These are phyloP conservation scores for Aspergillus viridinutans DNA, from an alignment of 2,329 filamentous ascomycete species.

Conservation along the genomic window DNA sequence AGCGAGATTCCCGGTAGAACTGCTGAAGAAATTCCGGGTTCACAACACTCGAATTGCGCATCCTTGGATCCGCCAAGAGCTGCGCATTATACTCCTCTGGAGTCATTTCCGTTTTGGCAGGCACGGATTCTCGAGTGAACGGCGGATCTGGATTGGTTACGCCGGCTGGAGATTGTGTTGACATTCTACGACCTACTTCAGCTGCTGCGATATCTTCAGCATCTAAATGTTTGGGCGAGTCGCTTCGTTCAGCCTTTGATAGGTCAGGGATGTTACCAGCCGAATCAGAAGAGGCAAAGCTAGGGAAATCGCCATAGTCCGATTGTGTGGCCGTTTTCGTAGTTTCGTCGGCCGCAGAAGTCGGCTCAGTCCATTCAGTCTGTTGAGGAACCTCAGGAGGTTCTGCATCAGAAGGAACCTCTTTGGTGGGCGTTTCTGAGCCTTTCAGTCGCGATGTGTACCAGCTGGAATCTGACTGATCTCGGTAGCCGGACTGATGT, in stretches of 20 bases:
- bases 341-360: slow-evolving; percentile 19
- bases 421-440: slow-evolving; percentile 24
- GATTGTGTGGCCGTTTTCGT: slow-evolving; percentile 36
- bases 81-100: slow-evolving; percentile 90
- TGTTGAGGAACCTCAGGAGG: slow-evolving; percentile 5
- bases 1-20: slow-evolving; percentile 88
- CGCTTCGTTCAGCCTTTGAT: neutral
- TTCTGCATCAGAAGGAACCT: slow-evolving; percentile 11
- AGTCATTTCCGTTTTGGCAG: slow-evolving; percentile 55
- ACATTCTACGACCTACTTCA: neutral
- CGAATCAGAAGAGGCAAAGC: slow-evolving; percentile 22
- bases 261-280: neutral
- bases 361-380: neutral
- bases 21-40: slow-evolving; percentile 93
- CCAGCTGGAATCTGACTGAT: slow-evolving; percentile 78
- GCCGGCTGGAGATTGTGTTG: neutral
- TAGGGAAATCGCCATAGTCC: slow-evolving; percentile 40
- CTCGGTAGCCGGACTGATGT: slow-evolving; percentile 63
- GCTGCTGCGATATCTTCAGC: neutral
- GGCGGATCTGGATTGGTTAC: slow-evolving; percentile 8
- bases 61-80: slow-evolving; percentile 75
- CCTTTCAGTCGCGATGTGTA: slow-evolving; percentile 68
- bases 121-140: slow-evolving; percentile 16
- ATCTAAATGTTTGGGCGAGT: neutral
- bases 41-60: slow-evolving; percentile 83